These are phyloP conservation scores for Colletotrichum spinosum DNA, from an alignment of 2,329 filamentous ascomycete species.

Conservation along the genomic window DNA sequence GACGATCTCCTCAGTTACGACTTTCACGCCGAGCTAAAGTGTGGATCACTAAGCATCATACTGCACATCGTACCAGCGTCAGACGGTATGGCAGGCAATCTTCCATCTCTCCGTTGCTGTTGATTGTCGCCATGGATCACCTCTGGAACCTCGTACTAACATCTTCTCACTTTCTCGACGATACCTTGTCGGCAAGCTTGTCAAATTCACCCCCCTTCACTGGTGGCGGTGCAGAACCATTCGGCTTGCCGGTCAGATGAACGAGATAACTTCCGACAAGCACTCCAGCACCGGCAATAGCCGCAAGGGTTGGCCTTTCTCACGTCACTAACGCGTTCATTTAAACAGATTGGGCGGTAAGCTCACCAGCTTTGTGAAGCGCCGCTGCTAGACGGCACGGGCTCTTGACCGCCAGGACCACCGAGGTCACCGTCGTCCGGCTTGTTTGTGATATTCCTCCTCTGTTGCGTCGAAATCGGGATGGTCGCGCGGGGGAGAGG, in stretches of 20 bases:
- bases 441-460: slow-evolving; percentile 9
- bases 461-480: slow-evolving; percentile 6
- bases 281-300: slow-evolving; percentile 29
- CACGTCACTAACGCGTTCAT: background rate
- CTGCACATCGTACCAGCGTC: too few relatives aligned
- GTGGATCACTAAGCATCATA: too few relatives aligned
- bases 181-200: slow-evolving; percentile 3
- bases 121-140: background rate
- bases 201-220: slow-evolving; percentile 13
- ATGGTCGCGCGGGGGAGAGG: background rate
- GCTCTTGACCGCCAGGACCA: slow-evolving; percentile 34
- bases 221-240: background rate
- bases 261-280: slow-evolving; percentile 25
- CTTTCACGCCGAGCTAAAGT: too few relatives aligned
- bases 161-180: slow-evolving; percentile 7
- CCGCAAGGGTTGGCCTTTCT: slow-evolving; percentile 24
- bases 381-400: slow-evolving; percentile 17
- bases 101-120: background rate
- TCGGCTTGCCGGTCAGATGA: slow-evolving; percentile 32
- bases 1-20: too few relatives aligned
- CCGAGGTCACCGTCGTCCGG: slow-evolving; percentile 33
- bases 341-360: accelerated
- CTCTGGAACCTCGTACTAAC: too few relatives aligned
- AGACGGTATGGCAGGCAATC: background rate
- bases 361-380: slow-evolving; percentile 30